Conservation (phyloP, 441 rosid genomes). For the Iberis amara region DNA sequence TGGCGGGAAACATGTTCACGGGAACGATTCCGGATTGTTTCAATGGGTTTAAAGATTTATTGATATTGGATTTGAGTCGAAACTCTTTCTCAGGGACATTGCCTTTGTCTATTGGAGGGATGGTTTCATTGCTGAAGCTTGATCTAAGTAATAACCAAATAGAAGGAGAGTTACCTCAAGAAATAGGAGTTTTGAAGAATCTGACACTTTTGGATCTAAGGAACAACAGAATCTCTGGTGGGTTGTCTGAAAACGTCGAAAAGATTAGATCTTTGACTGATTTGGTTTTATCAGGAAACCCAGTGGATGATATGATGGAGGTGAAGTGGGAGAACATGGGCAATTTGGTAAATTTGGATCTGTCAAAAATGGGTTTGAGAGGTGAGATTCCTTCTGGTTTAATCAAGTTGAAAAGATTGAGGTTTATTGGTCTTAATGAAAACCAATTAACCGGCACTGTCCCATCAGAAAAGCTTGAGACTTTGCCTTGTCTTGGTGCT, state of each 20-base stretch:
- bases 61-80: slow-evolving; percentile 68
- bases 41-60: slow-evolving; percentile 42
- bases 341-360: slow-evolving; percentile 57
- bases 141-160: slow-evolving; percentile 62
- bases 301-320: slow-evolving; percentile 39
- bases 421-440: slow-evolving; percentile 73
- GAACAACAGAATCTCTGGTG: slow-evolving; percentile 61
- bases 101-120: slow-evolving; percentile 41
- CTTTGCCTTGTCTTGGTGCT: slow-evolving; percentile 52
- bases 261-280: slow-evolving; percentile 54
- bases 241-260: slow-evolving; percentile 41
- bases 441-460: slow-evolving; percentile 58
- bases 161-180: slow-evolving; percentile 46
- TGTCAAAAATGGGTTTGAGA: slow-evolving; percentile 46
- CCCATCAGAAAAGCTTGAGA: slow-evolving; percentile 43
- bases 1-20: slow-evolving; percentile 51
- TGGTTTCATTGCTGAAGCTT: slow-evolving; percentile 66
- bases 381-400: slow-evolving; percentile 65
- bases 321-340: slow-evolving; percentile 50
- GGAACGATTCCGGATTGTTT: slow-evolving; percentile 49
- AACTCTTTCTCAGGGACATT: slow-evolving; percentile 54
- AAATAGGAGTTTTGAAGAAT: slow-evolving; percentile 43
- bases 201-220: slow-evolving; percentile 68
- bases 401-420: slow-evolving; percentile 47
- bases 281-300: slow-evolving; percentile 55